Evolutionary conservation across 1,284 basidiomycete species (phyloP).

Genomic region (Fistulinella staudtii): DNA sequence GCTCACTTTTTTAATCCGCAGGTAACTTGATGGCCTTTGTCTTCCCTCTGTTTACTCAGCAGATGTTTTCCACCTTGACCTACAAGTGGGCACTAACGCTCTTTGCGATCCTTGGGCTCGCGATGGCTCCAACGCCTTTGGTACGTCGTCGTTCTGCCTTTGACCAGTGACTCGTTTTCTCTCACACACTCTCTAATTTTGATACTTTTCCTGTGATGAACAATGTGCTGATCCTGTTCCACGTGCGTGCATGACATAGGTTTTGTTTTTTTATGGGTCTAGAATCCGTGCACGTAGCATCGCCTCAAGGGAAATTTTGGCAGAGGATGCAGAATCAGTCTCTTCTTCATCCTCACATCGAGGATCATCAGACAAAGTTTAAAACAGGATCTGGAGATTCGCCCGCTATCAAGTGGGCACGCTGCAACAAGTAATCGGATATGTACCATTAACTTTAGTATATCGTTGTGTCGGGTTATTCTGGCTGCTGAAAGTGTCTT

Average conservation of each 20-base stretch:
- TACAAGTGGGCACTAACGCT: constrained; percentile 71
- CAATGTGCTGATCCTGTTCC: neutral
- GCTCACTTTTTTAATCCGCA: constrained; percentile 23
- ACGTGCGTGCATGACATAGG: constrained; percentile 2
- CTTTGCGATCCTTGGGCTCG: constrained; percentile 53
- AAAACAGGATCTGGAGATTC: too few species aligned
- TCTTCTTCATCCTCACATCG: too few species aligned
- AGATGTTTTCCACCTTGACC: constrained; percentile 55
- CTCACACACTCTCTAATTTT: neutral
- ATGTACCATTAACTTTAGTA: too few species aligned
- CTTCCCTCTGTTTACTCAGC: constrained; percentile 62
- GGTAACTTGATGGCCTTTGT: constrained; percentile 54
- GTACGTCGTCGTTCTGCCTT: constrained; percentile 36
- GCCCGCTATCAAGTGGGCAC: too few species aligned
- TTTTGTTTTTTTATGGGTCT: constrained; percentile 16
- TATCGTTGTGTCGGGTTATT: too few species aligned
- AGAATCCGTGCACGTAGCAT: neutral
- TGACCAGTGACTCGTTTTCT: neutral
- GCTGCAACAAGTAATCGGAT: too few species aligned
- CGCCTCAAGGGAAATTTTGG: neutral
- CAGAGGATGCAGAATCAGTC: too few species aligned
- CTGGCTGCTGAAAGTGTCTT: too few species aligned
- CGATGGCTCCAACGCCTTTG: constrained; percentile 65
- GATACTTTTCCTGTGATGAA: neutral
- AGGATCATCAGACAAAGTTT: too few species aligned